Percentiles rank a stretch among this genome's conserved stretches.
phyloP scores from a whole-genome alignment of 352 stramenopile genomes.

The Phytopythium mirpurense region DNA sequence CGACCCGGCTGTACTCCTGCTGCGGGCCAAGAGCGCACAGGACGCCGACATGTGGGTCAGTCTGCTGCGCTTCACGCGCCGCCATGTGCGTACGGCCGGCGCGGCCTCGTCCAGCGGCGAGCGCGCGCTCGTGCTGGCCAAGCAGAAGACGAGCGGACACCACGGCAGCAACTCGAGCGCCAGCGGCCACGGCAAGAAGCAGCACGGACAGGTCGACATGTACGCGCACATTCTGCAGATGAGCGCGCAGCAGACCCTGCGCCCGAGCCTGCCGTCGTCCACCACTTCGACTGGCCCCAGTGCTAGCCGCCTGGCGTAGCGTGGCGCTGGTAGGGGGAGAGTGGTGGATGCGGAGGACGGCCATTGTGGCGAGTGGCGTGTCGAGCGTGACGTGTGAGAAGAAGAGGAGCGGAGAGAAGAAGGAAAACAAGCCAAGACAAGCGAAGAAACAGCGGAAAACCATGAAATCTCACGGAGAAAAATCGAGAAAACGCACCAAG shows the following conservation, averaged over 20 bases:
- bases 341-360: no score
- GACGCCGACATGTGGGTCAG: slow-evolving; percentile 75
- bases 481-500: not conserved
- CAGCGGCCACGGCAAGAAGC: not conserved
- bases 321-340: no score
- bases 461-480: not conserved
- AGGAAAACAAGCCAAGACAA: not conserved
- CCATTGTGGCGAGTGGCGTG: no score
- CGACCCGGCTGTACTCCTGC: slow-evolving; percentile 40
- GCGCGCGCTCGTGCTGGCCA: slow-evolving; percentile 6
- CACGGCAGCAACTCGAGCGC: not conserved
- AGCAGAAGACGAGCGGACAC: slow-evolving; percentile 8
- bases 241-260: slow-evolving; percentile 1
- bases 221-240: slow-evolving; percentile 9
- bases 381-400: not conserved
- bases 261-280: slow-evolving; percentile 2
- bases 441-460: slow-evolving; percentile 5
- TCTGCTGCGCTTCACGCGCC: slow-evolving; percentile 59
- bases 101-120: not conserved
- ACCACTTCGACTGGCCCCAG: not conserved
- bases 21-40: slow-evolving; percentile 50
- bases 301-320: slow-evolving; percentile 1
- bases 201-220: slow-evolving; percentile 5
- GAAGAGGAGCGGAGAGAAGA: not conserved
- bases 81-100: slow-evolving; percentile 24